Percentiles rank a stretch among this genome's conserved stretches.
These are phyloP conservation scores for Penicillium manginii DNA, from an alignment of 495 filamentous ascomycete species.

Conservation along the genomic window DNA sequence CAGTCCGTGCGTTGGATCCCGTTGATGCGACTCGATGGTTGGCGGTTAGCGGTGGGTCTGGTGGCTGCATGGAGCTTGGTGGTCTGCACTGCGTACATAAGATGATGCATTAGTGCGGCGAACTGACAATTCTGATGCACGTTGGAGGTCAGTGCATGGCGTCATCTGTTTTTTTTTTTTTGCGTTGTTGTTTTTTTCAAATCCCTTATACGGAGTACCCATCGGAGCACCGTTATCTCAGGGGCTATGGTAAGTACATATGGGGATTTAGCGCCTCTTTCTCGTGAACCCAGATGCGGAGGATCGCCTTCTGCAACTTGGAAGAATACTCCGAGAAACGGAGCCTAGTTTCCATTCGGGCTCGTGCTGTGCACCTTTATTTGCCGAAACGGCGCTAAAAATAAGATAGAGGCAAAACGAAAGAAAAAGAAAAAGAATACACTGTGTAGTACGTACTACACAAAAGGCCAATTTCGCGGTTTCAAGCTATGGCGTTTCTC, in stretches of 20 bases:
- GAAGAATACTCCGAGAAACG: neutral
- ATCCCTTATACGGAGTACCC: neutral
- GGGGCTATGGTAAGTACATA: slow-evolving; percentile 19
- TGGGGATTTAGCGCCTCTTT: slow-evolving; percentile 1
- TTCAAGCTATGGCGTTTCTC: neutral
- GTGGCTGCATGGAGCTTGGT: slow-evolving; percentile 17
- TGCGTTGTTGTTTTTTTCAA: too few relatives aligned
- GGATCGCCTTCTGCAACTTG: slow-evolving; percentile 1
- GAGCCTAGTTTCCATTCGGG: neutral
- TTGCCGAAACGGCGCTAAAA: neutral
- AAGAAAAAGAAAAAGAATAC: too few relatives aligned
- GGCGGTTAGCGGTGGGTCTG: slow-evolving; percentile 22
- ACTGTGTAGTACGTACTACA: too few relatives aligned
- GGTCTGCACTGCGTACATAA: slow-evolving; percentile 26
- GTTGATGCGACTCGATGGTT: slow-evolving; percentile 23
- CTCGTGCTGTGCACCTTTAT: slow-evolving; percentile 1
- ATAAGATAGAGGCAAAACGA: too few relatives aligned
- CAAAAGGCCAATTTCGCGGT: neutral
- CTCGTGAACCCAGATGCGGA: neutral
- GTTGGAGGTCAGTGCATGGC: slow-evolving; percentile 28
- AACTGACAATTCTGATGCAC: slow-evolving; percentile 31
- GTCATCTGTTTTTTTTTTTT: slow-evolving; percentile 14
- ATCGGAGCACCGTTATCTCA: slow-evolving; percentile 10
- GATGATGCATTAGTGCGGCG: slow-evolving; percentile 33
- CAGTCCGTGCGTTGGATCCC: slow-evolving; percentile 31